phyloP scores from a whole-genome alignment of 2,329 filamentous ascomycete genomes.

The Penicillium sclerotiorum region DNA sequence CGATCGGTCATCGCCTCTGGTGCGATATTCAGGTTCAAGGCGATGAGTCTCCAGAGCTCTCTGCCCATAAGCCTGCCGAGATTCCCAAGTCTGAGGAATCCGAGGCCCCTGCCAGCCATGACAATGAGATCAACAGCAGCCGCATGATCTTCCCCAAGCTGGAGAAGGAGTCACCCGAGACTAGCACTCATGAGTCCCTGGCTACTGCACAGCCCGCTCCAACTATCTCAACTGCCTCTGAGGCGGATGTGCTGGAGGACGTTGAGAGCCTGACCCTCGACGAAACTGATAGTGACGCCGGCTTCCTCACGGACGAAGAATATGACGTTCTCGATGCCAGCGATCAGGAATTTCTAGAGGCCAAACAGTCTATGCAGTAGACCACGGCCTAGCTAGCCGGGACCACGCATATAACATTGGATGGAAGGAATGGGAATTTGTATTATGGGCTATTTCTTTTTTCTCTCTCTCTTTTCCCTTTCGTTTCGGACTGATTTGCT shows the following conservation, averaged over 20 bases:
- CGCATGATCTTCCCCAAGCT: slow-evolving; percentile 97
- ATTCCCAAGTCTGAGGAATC: slow-evolving; percentile 35
- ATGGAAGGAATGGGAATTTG: slow-evolving; percentile 21
- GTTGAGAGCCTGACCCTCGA: slow-evolving; percentile 60
- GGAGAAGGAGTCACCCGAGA: slow-evolving; percentile 85
- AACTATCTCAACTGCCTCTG: slow-evolving; percentile 49
- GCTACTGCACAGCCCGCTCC: slow-evolving; percentile 34
- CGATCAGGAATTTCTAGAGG: slow-evolving; percentile 76
- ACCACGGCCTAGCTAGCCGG: background rate
- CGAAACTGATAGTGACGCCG: slow-evolving; percentile 58
- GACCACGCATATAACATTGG: slow-evolving; percentile 12
- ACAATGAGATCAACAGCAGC: slow-evolving; percentile 52
- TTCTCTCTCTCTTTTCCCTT: background rate
- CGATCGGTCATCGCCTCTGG: slow-evolving; percentile 94
- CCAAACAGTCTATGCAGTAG: slow-evolving; percentile 28
- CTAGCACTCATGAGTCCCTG: slow-evolving; percentile 70
- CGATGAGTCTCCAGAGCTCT: slow-evolving; percentile 15
- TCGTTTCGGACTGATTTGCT: slow-evolving; percentile 11
- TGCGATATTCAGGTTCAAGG: slow-evolving; percentile 76
- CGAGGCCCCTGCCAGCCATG: slow-evolving; percentile 33
- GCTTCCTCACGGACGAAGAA: slow-evolving; percentile 94
- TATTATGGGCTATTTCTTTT: slow-evolving; percentile 7
- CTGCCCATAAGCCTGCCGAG: slow-evolving; percentile 5
- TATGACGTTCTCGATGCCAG: slow-evolving; percentile 96
- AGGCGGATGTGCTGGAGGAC: slow-evolving; percentile 56